Percentiles rank a stretch among this genome's conserved stretches.
Evolutionary conservation across 805 yeast species (phyloP).

Genomic region (Schizosaccharomyces lindneri): DNA sequence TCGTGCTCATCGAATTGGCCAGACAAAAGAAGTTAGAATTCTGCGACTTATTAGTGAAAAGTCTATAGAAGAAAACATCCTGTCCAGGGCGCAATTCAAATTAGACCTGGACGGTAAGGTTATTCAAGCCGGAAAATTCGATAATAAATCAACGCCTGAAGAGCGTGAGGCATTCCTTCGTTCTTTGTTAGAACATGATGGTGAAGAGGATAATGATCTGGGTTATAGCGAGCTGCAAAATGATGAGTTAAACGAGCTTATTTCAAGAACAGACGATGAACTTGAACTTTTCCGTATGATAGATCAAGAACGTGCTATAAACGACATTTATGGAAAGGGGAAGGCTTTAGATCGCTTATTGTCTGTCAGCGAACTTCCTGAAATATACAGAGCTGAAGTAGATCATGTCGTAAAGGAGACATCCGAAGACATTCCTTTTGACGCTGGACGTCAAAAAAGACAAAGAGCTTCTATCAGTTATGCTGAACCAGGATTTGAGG

Average conservation of each 20-base stretch:
- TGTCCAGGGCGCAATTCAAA: slow-evolving; percentile 81
- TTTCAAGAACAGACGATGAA: slow-evolving; percentile 64
- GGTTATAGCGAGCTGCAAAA: slow-evolving; percentile 45
- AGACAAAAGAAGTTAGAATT: slow-evolving; percentile 86
- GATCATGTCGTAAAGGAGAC: background rate
- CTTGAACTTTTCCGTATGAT: slow-evolving; percentile 33
- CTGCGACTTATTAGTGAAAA: slow-evolving; percentile 74
- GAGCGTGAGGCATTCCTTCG: slow-evolving; percentile 89
- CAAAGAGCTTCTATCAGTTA: background rate
- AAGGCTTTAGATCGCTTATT: slow-evolving; percentile 26
- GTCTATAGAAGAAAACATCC: slow-evolving; percentile 80
- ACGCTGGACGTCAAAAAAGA: background rate
- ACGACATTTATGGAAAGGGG: slow-evolving; percentile 17
- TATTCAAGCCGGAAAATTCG: slow-evolving; percentile 95
- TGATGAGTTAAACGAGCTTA: slow-evolving; percentile 59
- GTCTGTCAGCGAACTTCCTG: slow-evolving; percentile 53
- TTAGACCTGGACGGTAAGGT: slow-evolving; percentile 93
- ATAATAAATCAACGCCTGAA: slow-evolving; percentile 84
- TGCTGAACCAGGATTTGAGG: background rate
- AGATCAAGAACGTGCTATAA: slow-evolving; percentile 29
- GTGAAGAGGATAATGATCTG: slow-evolving; percentile 29
- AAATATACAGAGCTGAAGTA: slow-evolving; percentile 22
- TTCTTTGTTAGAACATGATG: slow-evolving; percentile 66
- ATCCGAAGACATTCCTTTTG: background rate
- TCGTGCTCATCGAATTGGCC: slow-evolving; percentile 96